Base-by-base conservation (phyloP, 495 filamentous ascomycete genomes). In the Aspergillus coremiiformis region DNA sequence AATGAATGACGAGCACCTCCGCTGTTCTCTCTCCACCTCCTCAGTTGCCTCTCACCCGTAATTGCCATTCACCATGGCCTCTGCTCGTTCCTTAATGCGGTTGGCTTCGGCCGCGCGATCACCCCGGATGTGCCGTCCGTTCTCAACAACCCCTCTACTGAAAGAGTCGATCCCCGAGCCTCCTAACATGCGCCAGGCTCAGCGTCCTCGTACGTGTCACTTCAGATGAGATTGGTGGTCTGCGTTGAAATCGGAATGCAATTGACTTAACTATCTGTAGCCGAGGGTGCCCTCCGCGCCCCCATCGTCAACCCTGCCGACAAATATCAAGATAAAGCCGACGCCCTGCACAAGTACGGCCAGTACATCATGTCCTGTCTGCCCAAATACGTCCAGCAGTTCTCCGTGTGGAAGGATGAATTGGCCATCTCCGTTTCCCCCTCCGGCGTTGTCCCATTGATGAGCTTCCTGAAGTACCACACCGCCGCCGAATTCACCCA, bases 351-450 rank as follows among this genome's bases (percentile, higher is more conserved):
- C 77, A 84, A 78, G 57, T 99, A 99, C 65, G 94, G 94, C 57
- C 83, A 93, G 65, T 99, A 96, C 74, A 79, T 99, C 61, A 87
- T 97, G 78, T 92, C 91, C 51, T 94, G 89, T 67, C 76, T 99
- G 54, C 94, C 94, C 51, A 97, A 95, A 77, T 94, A 95, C 70
- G 82, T 99, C 61, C 94, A 99, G 74, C 94, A 99, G 71, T 96
- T 96, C 78, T 90, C 89, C 33, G 92, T 98, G 26, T 97, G 92
- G 94, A 99, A 99, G 77, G 93, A 99, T 66, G 94, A 99, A 66
- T 80, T 99, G 54, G 87, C 84, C 52, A 88, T 99, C 67, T 93
- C 91, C 71, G 92, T 96, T 62, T 73, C 89, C 35, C 93, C 93
- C 5, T 67, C 86, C 19, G 92, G 89, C 57, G 79, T 97, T 57